Evolutionary conservation across 2,329 filamentous ascomycete genomes (phyloP).

Genomic region (Shiraia bambusicola): DNA sequence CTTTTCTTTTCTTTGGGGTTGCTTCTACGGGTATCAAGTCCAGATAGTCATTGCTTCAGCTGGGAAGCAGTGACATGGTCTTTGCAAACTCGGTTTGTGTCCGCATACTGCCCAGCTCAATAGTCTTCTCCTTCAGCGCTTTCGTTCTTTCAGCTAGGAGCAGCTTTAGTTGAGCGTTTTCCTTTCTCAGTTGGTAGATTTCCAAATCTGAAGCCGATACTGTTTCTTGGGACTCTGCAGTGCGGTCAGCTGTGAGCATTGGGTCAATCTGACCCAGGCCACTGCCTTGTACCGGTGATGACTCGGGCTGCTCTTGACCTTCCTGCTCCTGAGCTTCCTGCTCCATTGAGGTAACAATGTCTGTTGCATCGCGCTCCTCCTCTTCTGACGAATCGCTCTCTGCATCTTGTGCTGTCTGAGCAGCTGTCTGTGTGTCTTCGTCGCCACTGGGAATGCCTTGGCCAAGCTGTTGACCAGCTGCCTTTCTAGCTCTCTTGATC

Average conservation of each 20-base stretch:
- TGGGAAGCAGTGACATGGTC: slow-evolving; percentile 21
- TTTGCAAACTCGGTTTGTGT: slow-evolving; percentile 32
- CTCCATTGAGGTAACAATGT: neutral
- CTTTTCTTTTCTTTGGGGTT: too few species aligned
- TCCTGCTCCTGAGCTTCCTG: neutral
- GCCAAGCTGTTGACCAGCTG: slow-evolving; percentile 29
- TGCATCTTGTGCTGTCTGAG: slow-evolving; percentile 5
- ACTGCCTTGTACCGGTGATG: neutral
- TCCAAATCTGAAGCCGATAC: slow-evolving; percentile 8
- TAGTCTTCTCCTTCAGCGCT: slow-evolving; percentile 29
- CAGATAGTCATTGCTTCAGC: neutral
- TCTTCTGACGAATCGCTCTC: neutral
- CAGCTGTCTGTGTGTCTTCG: slow-evolving; percentile 7
- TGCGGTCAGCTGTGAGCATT: slow-evolving; percentile 18
- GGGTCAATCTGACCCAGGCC: slow-evolving; percentile 25
- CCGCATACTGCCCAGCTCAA: slow-evolving; percentile 27
- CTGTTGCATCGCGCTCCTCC: neutral
- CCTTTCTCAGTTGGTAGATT: slow-evolving; percentile 22
- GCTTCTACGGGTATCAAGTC: too few species aligned
- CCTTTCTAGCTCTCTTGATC: slow-evolving; percentile 35
- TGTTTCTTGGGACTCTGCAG: slow-evolving; percentile 14
- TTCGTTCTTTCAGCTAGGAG: slow-evolving; percentile 23
- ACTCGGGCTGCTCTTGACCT: neutral
- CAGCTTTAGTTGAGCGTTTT: slow-evolving; percentile 24
- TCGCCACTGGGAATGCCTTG: slow-evolving; percentile 24